phyloP scores from a whole-genome alignment of 768 basidiomycete species.

The Coprinopsis marcescibilis region DNA sequence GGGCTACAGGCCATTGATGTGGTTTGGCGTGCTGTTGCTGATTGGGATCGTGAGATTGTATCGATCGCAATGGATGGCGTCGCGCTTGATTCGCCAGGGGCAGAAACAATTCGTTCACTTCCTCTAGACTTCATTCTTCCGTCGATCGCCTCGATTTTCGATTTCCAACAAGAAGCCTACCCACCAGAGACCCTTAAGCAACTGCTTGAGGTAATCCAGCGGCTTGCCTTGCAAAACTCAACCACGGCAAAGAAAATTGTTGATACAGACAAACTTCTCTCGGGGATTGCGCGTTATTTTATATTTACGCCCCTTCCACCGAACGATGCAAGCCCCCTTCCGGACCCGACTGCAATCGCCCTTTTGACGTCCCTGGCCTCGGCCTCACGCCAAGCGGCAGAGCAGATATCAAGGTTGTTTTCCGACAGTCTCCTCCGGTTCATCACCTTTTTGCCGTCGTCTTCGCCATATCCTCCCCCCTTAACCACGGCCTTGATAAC shows the following conservation, averaged over 20 bases:
- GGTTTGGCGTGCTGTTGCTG: conserved; percentile 67
- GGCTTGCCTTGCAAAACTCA: conserved; percentile 57
- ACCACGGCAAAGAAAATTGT: conserved; percentile 45
- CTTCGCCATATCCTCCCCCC: conserved; percentile 33
- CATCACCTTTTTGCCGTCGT: conserved; percentile 47
- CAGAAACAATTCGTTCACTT: conserved; percentile 27
- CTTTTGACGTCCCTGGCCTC: conserved; percentile 51
- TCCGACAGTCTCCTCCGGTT: conserved; percentile 72
- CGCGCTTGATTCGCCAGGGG: conserved; percentile 35
- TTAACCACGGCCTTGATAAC: conserved; percentile 46
- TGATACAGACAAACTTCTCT: conserved; percentile 45
- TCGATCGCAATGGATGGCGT: conserved; percentile 32
- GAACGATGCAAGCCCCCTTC: conserved; percentile 27
- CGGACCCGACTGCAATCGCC: conserved; percentile 49
- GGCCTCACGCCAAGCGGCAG: conserved; percentile 66
- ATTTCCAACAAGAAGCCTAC: conserved; percentile 35
- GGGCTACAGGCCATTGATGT: conserved; percentile 66
- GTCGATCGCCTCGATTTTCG: conserved; percentile 34
- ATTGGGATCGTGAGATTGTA: conserved; percentile 44
- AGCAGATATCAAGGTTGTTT: conserved; percentile 37
- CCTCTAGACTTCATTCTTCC: conserved; percentile 39
- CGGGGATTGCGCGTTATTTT: conserved; percentile 49
- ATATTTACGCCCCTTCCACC: conserved; percentile 42
- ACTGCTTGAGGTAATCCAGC: conserved; percentile 52
- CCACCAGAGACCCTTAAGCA: conserved; percentile 46